A percentile compares a stretch with the other conserved stretches of the same genome.
phyloP scores from a whole-genome alignment of 2,329 filamentous ascomycete species.

The Trichoderma arundinaceum region DNA sequence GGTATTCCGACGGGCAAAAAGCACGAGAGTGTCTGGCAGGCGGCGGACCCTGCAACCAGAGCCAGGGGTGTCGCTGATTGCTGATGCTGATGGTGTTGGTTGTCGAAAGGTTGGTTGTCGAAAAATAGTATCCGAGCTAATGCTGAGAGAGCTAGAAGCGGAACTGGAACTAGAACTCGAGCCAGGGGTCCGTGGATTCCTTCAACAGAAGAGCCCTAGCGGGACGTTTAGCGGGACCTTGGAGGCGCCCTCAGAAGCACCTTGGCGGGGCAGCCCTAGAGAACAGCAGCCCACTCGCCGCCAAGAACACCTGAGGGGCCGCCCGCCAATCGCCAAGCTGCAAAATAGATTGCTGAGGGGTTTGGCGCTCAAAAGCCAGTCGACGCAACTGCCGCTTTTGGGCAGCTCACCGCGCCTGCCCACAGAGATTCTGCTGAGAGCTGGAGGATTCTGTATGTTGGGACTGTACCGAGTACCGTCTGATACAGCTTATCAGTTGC shows the following conservation, averaged over 20 bases:
- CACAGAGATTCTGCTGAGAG: neutral
- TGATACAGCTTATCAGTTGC: no score
- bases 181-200: neutral
- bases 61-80: neutral
- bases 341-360: slow-evolving; percentile 29
- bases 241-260: neutral
- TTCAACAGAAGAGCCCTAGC: neutral
- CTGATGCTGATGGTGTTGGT: slow-evolving; percentile 15
- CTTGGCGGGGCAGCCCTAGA: slow-evolving; percentile 6
- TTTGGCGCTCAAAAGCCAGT: slow-evolving; percentile 8
- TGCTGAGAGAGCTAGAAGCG: neutral
- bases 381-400: slow-evolving; percentile 14
- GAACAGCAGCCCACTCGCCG: neutral
- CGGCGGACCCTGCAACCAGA: neutral
- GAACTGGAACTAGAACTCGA: neutral
- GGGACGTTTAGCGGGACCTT: no score
- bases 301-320: slow-evolving; percentile 16
- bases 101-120: neutral
- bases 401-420: neutral
- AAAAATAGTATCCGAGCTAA: slow-evolving; percentile 5
- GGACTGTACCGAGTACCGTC: no score
- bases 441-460: no score
- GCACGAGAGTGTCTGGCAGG: neutral
- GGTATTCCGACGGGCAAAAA: neutral
- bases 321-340: slow-evolving; percentile 9